Conservation (phyloP, 805 yeast species). For the Lipomyces yamadae region DNA sequence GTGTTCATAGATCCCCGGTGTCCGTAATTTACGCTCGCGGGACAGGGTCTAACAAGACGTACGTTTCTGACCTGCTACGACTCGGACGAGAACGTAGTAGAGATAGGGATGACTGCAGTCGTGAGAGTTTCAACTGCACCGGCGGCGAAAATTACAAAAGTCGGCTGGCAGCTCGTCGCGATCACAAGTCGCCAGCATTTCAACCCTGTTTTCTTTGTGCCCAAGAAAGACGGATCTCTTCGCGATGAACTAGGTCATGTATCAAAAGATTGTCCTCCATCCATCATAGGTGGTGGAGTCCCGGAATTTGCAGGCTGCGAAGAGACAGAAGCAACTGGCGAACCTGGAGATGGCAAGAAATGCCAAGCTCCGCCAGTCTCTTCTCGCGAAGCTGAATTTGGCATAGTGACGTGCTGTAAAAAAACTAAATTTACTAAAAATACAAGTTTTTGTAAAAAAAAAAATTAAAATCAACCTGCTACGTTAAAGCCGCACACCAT, state of each 20-base stretch:
- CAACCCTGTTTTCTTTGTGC: too few relatives aligned
- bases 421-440: too few relatives aligned
- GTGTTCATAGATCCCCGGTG: not conserved
- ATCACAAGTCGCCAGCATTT: too few relatives aligned
- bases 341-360: constrained; percentile 5
- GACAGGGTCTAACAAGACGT: not conserved
- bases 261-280: too few relatives aligned
- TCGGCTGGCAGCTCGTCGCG: too few relatives aligned
- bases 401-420: constrained; percentile 2
- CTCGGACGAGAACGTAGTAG: not conserved
- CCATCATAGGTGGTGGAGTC: not conserved
- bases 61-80: not conserved
- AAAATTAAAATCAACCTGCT: too few relatives aligned
- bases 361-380: constrained; percentile 6
- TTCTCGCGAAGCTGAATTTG: constrained; percentile 8
- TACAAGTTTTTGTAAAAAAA: too few relatives aligned
- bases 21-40: not conserved
- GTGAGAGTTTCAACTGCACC: too few relatives aligned
- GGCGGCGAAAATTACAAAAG: too few relatives aligned
- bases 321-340: constrained; percentile 2
- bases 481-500: too few relatives aligned
- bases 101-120: not conserved
- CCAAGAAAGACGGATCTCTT: too few relatives aligned
- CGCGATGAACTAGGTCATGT: too few relatives aligned
- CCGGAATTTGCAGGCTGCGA: not conserved